Evolutionary conservation across 331 rosid species (phyloP).

Genomic region (Erythrophleum ivorense): DNA sequence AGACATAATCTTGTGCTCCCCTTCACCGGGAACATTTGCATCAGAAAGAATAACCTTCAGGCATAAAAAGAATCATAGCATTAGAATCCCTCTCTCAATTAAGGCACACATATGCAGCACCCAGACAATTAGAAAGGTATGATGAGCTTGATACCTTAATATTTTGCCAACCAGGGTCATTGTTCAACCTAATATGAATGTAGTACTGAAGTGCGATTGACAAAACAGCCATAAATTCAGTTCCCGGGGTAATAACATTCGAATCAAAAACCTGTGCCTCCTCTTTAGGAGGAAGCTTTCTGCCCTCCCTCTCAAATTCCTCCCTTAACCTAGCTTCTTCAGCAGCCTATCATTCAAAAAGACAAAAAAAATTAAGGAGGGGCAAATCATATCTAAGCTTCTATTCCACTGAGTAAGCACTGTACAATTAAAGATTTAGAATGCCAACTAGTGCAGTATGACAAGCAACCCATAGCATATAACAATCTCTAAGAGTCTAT

Average conservation of each 20-base stretch:
- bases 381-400: slow-evolving; percentile 13
- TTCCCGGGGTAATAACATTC: slow-evolving; percentile 97
- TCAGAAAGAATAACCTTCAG: slow-evolving; percentile 93
- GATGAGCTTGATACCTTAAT: slow-evolving; percentile 63
- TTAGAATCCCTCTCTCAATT: slow-evolving; percentile 22
- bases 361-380: not conserved
- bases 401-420: not conserved
- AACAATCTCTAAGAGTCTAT: not conserved
- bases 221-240: slow-evolving; percentile 92
- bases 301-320: slow-evolving; percentile 95
- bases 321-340: slow-evolving; percentile 88
- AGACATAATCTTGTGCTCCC: slow-evolving; percentile 99
- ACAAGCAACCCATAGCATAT: not conserved
- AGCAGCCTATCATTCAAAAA: slow-evolving; percentile 64
- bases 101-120: slow-evolving; percentile 19
- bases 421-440: slow-evolving; percentile 11
- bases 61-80: not conserved
- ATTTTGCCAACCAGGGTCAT: slow-evolving; percentile 96
- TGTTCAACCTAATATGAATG: slow-evolving; percentile 90
- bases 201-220: slow-evolving; percentile 96
- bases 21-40: slow-evolving; percentile 99
- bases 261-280: slow-evolving; percentile 79
- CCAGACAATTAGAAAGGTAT: slow-evolving; percentile 31
- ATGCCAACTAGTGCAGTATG: not conserved
- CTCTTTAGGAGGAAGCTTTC: slow-evolving; percentile 91